Conservation (phyloP, 257 asterid species). For the Penstemon barbatus region DNA sequence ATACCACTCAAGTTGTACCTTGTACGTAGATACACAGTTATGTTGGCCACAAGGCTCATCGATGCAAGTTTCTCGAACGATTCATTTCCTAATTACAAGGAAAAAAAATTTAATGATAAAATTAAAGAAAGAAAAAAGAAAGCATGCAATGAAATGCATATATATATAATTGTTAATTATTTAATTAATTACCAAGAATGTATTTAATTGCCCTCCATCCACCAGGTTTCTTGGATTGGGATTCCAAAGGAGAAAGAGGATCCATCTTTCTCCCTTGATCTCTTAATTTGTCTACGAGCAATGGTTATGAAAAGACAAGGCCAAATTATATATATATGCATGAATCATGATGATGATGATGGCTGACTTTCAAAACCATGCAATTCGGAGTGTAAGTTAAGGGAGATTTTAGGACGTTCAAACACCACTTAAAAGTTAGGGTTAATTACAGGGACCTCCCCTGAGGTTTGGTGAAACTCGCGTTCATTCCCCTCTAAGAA, state of each 20-base stretch:
- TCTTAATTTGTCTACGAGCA: no score
- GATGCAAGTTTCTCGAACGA: conserved; percentile 91
- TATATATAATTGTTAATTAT: background rate
- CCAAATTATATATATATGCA: no score
- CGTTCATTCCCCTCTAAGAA: no score
- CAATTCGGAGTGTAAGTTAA: no score
- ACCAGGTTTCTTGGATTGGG: conserved; percentile 38
- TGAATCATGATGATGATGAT: no score
- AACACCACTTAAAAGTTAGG: no score
- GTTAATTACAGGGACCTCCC: no score
- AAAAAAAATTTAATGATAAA: background rate
- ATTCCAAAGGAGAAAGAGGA: conserved; percentile 27
- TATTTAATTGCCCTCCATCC: conserved; percentile 80
- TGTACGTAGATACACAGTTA: conserved; percentile 59
- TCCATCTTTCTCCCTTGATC: background rate
- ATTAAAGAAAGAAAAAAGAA: background rate
- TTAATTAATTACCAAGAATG: conserved; percentile 58
- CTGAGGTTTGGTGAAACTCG: no score
- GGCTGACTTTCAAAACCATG: no score
- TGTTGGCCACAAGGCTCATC: conserved; percentile 65
- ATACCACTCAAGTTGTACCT: conserved; percentile 66
- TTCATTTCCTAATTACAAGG: conserved; percentile 48
- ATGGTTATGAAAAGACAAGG: no score
- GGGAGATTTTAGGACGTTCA: no score
- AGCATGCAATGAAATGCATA: background rate